Conservation (phyloP, 192 early-diverging fungal genomes). For the Gaertneriomyces semiglobifer region DNA sequence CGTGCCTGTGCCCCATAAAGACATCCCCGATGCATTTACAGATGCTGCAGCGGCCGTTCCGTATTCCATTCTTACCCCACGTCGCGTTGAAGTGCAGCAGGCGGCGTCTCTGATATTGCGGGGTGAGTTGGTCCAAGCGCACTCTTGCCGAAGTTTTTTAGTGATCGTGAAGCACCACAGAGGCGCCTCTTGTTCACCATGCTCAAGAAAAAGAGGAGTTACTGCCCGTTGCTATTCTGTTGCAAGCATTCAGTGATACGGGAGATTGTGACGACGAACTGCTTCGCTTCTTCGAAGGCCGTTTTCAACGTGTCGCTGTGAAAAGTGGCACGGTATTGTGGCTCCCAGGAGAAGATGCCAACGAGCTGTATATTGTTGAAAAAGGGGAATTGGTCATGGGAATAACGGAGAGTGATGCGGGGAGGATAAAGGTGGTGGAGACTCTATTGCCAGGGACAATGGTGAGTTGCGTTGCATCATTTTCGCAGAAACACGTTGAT, state of each 20-base stretch:
- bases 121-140: neutral
- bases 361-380: constrained; percentile 74
- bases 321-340: constrained; percentile 63
- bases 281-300: constrained; percentile 9
- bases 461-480: constrained; percentile 32
- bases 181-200: no score
- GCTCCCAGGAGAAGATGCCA: constrained; percentile 53
- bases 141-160: no score
- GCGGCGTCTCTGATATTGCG: constrained; percentile 33
- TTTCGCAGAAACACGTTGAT: constrained; percentile 5
- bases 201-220: neutral
- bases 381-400: constrained; percentile 63
- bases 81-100: constrained; percentile 19
- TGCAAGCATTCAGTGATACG: constrained; percentile 36
- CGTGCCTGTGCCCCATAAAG: neutral
- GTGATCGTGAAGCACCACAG: no score
- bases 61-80: constrained; percentile 26
- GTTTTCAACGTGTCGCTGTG: constrained; percentile 61
- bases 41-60: neutral
- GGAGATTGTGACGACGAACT: constrained; percentile 19
- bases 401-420: constrained; percentile 31
- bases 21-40: neutral
- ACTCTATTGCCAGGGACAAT: constrained; percentile 89
- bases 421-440: constrained; percentile 58
- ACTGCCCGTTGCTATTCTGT: constrained; percentile 21